Conservation (phyloP, 495 filamentous ascomycete genomes). For the Apodospora peruviana region DNA sequence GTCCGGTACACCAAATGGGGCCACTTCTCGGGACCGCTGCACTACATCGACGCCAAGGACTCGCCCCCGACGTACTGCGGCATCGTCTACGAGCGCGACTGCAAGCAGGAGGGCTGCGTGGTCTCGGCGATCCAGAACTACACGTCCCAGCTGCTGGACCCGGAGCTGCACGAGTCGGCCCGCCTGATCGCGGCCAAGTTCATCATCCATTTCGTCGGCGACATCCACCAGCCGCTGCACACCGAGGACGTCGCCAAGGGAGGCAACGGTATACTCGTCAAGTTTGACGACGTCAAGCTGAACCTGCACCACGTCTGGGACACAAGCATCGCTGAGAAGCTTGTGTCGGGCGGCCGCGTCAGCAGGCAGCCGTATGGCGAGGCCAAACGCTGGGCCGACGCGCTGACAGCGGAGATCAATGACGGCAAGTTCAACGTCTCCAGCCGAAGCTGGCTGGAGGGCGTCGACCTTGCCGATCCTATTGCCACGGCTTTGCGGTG, state of each 20-base stretch:
- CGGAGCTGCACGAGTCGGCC: conserved; percentile 28
- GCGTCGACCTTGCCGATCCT: conserved; percentile 45
- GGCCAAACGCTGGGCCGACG: conserved; percentile 47
- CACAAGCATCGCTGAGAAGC: conserved; percentile 54
- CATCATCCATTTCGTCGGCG: conserved; percentile 59
- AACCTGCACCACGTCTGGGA: conserved; percentile 64
- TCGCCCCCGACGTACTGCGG: conserved; percentile 52
- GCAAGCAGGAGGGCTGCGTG: conserved; percentile 54
- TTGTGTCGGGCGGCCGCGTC: conserved; percentile 38
- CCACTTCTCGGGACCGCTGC: conserved; percentile 52
- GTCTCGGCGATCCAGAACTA: conserved; percentile 57
- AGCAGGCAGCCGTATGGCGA: conserved; percentile 34
- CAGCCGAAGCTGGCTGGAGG: conserved; percentile 42
- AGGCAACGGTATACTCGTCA: conserved; percentile 56
- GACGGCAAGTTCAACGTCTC: conserved; percentile 41
- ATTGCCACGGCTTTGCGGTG: conserved; percentile 49
- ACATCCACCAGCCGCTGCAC: conserved; percentile 64
- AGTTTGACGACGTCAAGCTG: conserved; percentile 40
- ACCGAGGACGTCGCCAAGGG: conserved; percentile 53
- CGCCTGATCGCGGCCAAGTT: conserved; percentile 53
- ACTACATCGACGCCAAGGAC: conserved; percentile 71
- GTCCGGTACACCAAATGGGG: conserved; percentile 55
- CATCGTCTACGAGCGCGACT: conserved; percentile 58
- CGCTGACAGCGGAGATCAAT: conserved; percentile 46
- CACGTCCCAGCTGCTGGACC: conserved; percentile 45